phyloP scores from a whole-genome alignment of 345 rosid species.

The Salix purpurea region DNA sequence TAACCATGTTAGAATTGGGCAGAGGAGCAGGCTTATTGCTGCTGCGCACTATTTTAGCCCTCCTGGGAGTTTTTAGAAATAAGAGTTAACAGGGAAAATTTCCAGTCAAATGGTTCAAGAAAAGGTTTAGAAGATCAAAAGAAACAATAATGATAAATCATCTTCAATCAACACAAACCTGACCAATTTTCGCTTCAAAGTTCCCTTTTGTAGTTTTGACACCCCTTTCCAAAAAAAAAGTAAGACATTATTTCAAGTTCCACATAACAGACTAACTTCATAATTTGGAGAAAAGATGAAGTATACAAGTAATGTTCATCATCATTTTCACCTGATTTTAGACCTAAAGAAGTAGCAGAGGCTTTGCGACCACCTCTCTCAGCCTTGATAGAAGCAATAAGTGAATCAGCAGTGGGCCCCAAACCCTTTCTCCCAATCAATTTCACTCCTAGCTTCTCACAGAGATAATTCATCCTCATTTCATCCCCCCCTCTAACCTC shows the following conservation, averaged over 20 bases:
- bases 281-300: neutral
- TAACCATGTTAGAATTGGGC: constrained; percentile 15
- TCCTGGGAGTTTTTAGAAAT: constrained; percentile 34
- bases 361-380: constrained; percentile 73
- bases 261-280: neutral
- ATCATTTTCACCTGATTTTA: constrained; percentile 45
- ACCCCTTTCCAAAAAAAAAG: constrained; percentile 36
- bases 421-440: constrained; percentile 89
- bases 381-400: constrained; percentile 84
- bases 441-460: constrained; percentile 84
- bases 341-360: constrained; percentile 42
- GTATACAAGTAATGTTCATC: neutral
- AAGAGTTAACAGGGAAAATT: neutral
- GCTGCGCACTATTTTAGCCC: constrained; percentile 58
- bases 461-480: constrained; percentile 69
- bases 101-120: neutral
- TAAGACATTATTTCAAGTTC: constrained; percentile 11
- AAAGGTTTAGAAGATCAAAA: neutral
- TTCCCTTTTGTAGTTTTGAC: constrained; percentile 55
- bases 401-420: constrained; percentile 77
- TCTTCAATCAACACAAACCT: constrained; percentile 41
- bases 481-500: constrained; percentile 98
- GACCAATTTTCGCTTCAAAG: constrained; percentile 60
- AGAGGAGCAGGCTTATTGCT: constrained; percentile 30
- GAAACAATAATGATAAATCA: neutral